Base-by-base conservation (phyloP, 192 early-diverging fungal species). In the Entomortierella chlamydospora region DNA sequence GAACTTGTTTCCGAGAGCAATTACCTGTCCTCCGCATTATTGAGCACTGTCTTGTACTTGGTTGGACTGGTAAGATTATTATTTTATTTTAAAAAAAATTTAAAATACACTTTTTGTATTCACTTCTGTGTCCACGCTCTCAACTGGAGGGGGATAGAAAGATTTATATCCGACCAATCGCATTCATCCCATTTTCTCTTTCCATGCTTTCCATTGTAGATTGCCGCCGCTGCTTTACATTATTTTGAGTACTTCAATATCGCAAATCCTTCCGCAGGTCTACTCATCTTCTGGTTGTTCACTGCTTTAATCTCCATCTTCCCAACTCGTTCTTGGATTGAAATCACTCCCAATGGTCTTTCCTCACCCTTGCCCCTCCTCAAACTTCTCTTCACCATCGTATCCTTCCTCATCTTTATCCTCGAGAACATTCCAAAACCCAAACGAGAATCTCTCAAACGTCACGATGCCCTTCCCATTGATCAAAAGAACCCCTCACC, bases 401-500 rank as follows among this genome's bases (percentile, higher is more conserved):
- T 65, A 17, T 50, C 63, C 13, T 55, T 53, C 52, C 37, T 65
- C 34, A 37, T 65, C 17, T 65, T 65, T 37, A 51, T 50, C 12
- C 52, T 65, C n/a, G 63, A 65, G 39, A 65, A 65, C 52, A 55
- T 65, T 34, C 31, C 63, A 6, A 65, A 65, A 42, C 18, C 52
- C 37, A 17, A 37, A 4, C 50, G 15, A 29, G 61, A 31, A 78
- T 87, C 29, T 72, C 66, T 58, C 72, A 25, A 60, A 56, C 72
- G 82, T 20, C 18, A 33, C 30, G 29, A 55, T 26, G 15, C 37
- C 42, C 23, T 17, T 12, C 6, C n/a, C 5, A 8, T 7, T 26
- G 52, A 47, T 1, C 64, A 70, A 29, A 25, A 53, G 7, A 81
- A 81, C 12, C 68, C 72, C 10, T 73, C 72, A 2, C 78, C 78